Conservation (phyloP, 768 basidiomycete species). For the Hysterangium stoloniferum region DNA sequence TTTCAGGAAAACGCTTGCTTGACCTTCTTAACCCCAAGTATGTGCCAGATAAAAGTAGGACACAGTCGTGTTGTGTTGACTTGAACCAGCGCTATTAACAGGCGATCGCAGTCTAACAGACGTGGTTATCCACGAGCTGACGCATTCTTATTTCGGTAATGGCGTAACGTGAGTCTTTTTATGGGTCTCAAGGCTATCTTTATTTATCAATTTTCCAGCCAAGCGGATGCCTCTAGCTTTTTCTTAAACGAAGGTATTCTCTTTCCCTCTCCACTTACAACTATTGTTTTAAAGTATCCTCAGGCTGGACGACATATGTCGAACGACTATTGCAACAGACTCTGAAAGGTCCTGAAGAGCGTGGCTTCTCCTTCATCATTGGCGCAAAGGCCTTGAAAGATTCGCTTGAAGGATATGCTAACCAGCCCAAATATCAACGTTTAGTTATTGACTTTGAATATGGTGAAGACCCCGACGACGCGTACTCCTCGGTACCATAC, state of each 20-base stretch:
- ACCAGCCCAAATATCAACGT: slow-evolving; percentile 67
- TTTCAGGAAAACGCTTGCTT: slow-evolving; percentile 84
- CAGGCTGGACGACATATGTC: slow-evolving; percentile 84
- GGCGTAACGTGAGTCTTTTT: slow-evolving; percentile 54
- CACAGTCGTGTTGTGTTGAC: no score
- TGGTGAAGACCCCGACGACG: slow-evolving; percentile 74
- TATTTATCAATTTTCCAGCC: slow-evolving; percentile 45
- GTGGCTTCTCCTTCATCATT: slow-evolving; percentile 75
- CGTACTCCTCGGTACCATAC: slow-evolving; percentile 71
- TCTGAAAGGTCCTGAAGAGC: slow-evolving; percentile 64
- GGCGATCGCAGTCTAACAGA: slow-evolving; percentile 84
- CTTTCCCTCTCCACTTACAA: not conserved
- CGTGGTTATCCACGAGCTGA: slow-evolving; percentile 81
- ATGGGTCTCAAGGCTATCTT: slow-evolving; percentile 56
- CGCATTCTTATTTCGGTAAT: slow-evolving; percentile 92
- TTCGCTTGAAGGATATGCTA: slow-evolving; percentile 51
- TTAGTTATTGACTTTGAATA: slow-evolving; percentile 67
- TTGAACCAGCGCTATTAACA: slow-evolving; percentile 59
- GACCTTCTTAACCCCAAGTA: slow-evolving; percentile 84
- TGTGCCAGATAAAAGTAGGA: slow-evolving; percentile 14
- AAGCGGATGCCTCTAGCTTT: slow-evolving; percentile 70
- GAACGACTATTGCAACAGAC: slow-evolving; percentile 71
- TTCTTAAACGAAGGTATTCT: slow-evolving; percentile 70
- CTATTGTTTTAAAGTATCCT: not conserved
- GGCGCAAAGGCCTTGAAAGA: slow-evolving; percentile 68